Percentiles rank a stretch among this genome's conserved stretches.
Evolutionary conservation across 768 basidiomycete genomes (phyloP).

Genomic region (Lactifluus subvellereus): DNA sequence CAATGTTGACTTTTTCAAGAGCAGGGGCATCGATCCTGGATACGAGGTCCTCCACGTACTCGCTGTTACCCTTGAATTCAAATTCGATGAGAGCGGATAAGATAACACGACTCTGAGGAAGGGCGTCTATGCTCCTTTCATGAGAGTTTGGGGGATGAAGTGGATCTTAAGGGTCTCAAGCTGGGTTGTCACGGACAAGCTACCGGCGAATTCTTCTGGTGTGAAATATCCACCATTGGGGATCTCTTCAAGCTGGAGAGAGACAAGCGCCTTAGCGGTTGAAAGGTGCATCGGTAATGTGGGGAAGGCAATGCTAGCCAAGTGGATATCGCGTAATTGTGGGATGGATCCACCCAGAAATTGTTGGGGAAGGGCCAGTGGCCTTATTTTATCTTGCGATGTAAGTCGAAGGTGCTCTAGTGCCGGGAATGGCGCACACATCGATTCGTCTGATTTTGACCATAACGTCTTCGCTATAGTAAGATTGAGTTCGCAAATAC

Average conservation of each 20-base stretch:
- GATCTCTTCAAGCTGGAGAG: constrained; percentile 3
- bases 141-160: neutral
- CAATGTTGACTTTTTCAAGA: neutral
- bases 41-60: constrained; percentile 7
- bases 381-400: neutral
- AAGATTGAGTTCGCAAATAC: neutral
- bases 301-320: neutral
- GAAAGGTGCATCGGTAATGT: neutral
- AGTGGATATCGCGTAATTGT: neutral
- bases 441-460: neutral
- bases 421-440: neutral
- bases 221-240: constrained; percentile 2
- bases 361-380: neutral
- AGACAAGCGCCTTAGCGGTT: neutral
- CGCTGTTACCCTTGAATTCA: neutral
- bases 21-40: neutral
- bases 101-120: neutral
- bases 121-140: neutral
- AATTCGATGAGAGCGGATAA: constrained; percentile 1
- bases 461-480: neutral
- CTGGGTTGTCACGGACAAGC: neutral
- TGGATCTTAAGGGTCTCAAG: neutral
- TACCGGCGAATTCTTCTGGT: neutral
- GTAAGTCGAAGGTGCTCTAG: neutral
- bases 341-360: constrained; percentile 6